Base-by-base conservation (phyloP, 306 rosid genomes). In the Ceratonia siliqua region DNA sequence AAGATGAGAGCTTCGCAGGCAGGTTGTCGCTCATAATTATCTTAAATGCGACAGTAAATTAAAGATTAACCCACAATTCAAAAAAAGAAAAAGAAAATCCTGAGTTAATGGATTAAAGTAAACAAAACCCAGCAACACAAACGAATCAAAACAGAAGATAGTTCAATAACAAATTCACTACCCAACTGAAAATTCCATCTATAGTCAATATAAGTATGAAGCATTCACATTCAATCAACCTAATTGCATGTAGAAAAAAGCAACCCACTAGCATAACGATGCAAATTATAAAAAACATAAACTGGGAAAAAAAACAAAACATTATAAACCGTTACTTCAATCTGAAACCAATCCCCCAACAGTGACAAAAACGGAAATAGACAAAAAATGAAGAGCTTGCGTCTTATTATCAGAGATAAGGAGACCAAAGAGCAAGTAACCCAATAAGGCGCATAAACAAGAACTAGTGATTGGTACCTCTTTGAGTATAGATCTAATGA, bases 401-500 rank as follows among this genome's bases (percentile, higher is more conserved):
- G 41, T 9, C 24, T 20, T 3, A 14, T 6, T 30, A 38, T 42
- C 11, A 42, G 15, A 57, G 68, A 42, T 58, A 39, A 27, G 17
- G 62, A 13, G 53, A 48, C 8, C 13, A 69, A 35, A 55, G 52
- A 70, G 36, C 7, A 69, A 17, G 24, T 13, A 65, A 38, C 6
- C 5, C 14, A 48, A 61, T 49, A 53, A 78, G n/a, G n/a, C 13
- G 50, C 48, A 49, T 4, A 18, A 36, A 69, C 71, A 1, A 48
- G 8, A 33, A 77, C 24, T 50, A 6, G 28, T 5, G 18, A 68
- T 12, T 4, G 0, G 15, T 71, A 76, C 75, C 79, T 1, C 17
- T 43, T 35, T 38, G 67, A 71, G 43, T 15, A 78, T 49, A 72
- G 81, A 76, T 81, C 78, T 64, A 81, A 54, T 3, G 13, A 21